A percentile compares a stretch with the other conserved stretches of the same genome.
phyloP scores from a whole-genome alignment of 192 early-diverging fungal species.

The Coemansia sp. region DNA sequence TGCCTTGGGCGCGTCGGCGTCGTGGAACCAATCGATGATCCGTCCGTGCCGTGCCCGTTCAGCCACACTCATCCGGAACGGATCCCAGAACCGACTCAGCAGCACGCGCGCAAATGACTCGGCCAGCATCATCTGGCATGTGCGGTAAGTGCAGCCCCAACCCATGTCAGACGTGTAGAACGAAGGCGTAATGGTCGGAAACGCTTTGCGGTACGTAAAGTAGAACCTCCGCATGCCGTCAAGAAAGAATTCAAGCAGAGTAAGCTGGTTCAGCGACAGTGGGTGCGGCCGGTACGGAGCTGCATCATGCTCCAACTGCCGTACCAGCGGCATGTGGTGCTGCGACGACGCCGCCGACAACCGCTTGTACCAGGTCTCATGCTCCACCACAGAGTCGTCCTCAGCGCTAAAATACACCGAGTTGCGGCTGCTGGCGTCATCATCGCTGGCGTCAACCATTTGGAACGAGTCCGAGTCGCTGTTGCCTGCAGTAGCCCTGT shows the following conservation, averaged over 20 bases:
- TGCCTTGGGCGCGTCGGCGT: conserved; percentile 29
- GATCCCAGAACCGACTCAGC: conserved; percentile 48
- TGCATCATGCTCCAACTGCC: conserved; percentile 4
- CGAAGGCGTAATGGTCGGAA: conserved; percentile 50
- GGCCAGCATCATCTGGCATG: conserved; percentile 54
- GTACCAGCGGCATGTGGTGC: conserved; percentile 19
- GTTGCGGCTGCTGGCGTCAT: conserved; percentile 40
- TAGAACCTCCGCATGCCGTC: conserved; percentile 53
- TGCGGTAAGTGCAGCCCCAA: conserved; percentile 54
- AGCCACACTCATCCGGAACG: conserved; percentile 31
- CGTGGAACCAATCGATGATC: conserved; percentile 51
- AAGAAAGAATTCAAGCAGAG: conserved; percentile 50
- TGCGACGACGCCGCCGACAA: conserved; percentile 45
- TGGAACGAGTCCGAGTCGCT: conserved; percentile 48
- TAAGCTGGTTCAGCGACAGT: conserved; percentile 48
- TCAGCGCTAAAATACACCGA: conserved; percentile 51
- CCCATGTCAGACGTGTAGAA: conserved; percentile 56
- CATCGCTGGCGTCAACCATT: conserved; percentile 42
- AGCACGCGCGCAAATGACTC: conserved; percentile 46
- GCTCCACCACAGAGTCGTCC: conserved; percentile 31
- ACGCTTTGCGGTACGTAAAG: conserved; percentile 51
- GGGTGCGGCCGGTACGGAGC: conserved; percentile 13
- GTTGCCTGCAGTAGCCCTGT: conserved; percentile 15
- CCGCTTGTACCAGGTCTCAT: conserved; percentile 39
- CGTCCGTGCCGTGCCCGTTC: conserved; percentile 36